Percentiles rank a stretch among this genome's conserved stretches.
These are phyloP conservation scores for Lycium ferocissimum DNA, from an alignment of 257 asterid genomes.

Conservation along the genomic window DNA sequence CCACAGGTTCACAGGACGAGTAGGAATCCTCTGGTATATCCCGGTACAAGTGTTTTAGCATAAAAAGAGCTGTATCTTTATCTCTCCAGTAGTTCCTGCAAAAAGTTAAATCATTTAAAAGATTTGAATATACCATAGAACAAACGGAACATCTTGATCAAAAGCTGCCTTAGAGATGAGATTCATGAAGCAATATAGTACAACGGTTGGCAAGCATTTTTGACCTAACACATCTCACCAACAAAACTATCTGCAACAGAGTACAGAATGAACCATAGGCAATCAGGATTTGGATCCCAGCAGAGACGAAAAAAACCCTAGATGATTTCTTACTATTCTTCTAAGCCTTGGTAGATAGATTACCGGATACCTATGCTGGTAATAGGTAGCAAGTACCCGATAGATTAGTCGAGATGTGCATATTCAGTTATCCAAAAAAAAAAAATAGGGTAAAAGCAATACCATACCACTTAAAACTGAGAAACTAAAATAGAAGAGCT, in stretches of 20 bases:
- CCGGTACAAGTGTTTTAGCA: slow-evolving; percentile 81
- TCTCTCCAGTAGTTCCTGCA: slow-evolving; percentile 97
- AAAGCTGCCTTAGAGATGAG: not conserved
- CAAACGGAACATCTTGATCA: not conserved
- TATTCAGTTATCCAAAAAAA: not conserved
- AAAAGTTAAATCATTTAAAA: not conserved
- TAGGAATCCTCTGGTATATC: slow-evolving; percentile 70
- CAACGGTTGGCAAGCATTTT: not conserved
- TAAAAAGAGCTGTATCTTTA: slow-evolving; percentile 90
- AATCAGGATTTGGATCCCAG: not conserved
- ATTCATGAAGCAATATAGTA: not conserved
- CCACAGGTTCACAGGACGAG: slow-evolving; percentile 41
- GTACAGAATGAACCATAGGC: not conserved
- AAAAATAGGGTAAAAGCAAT: not conserved
- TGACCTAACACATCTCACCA: not conserved
- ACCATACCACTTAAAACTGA: not conserved
- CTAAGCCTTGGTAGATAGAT: not conserved
- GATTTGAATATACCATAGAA: not conserved
- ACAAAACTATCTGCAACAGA: not conserved
- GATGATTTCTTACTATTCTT: not conserved
- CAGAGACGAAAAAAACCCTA: not conserved
- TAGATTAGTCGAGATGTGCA: not conserved
- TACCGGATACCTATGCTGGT: not conserved
- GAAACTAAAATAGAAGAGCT: not conserved
- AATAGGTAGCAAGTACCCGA: not conserved